Base-by-base conservation (phyloP, 1,284 basidiomycete species). In the Puccinia hordei region DNA sequence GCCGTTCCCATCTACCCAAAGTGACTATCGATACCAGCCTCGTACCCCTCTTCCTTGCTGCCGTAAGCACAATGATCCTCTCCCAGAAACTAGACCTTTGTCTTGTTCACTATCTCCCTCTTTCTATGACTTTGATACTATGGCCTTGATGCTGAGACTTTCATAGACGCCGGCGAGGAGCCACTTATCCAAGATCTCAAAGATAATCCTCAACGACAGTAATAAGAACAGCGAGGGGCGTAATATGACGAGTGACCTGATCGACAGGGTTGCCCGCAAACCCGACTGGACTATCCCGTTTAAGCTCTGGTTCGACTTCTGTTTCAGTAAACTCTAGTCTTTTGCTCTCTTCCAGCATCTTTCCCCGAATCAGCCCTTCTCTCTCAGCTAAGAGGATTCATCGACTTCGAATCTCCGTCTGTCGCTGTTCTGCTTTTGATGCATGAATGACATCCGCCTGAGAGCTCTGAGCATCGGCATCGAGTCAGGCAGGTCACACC, bases 11-110 rank as follows among this genome's bases (percentile, higher is more conserved):
- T 17, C 59, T 63, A 6, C 33, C 59, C 59, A 38, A 19, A 22
- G 33, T 12, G 10, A 22, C 30, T 4, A 19, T 63, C 59, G 2
- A 35, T 17, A 33, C 9, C 17, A 22, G 5, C 33, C 30, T 63
- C 59, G 30, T 63, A 2, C 59, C 59, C 6, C 59, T 63, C 59
- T 63, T 63, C 59, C 59, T 63, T 4, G 10, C 59, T 19, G 59
- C 33, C 30, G 59, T 63, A 63, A 17, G 59, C 24, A n/a, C n/a
- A n/a, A n/a, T n/a, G n/a, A n/a, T n/a, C n/a, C n/a, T n/a, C n/a
- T n/a, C n/a, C n/a, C n/a, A n/a, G n/a, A n/a, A n/a, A n/a, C n/a
- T n/a, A n/a, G n/a, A n/a, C n/a, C n/a, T 51, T 51, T 22, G 12
- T 17, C 17, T 4, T 55, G 53, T 12, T 24, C n/a, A 5, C 53